A percentile compares a stretch with the other conserved stretches of the same genome.
phyloP scores from a whole-genome alignment of 1,284 basidiomycete species.

The Moesziomyces aphidis region DNA sequence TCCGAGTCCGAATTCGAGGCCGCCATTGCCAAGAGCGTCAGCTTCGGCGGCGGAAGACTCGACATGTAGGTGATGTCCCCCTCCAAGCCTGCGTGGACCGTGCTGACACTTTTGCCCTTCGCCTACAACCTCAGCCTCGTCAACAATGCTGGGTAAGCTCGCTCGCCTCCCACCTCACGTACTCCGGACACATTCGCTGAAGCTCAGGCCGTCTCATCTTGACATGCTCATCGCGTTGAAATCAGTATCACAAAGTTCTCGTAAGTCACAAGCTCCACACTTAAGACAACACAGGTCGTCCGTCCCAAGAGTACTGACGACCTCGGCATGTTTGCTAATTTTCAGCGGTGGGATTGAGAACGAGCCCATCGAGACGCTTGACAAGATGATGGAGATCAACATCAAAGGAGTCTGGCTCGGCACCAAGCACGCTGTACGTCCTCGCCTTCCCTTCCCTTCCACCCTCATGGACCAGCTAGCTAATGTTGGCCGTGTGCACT shows the following conservation, averaged over 20 bases:
- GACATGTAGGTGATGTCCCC: slow-evolving; percentile 17
- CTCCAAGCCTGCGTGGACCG: neutral
- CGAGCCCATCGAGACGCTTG: slow-evolving; percentile 35
- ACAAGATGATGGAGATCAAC: slow-evolving; percentile 47
- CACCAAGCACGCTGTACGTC: slow-evolving; percentile 28
- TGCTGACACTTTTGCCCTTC: neutral
- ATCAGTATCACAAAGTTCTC: slow-evolving; percentile 3
- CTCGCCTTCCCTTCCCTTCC: too few species aligned
- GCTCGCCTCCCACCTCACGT: neutral
- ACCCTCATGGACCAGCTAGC: neutral
- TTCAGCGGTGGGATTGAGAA: slow-evolving; percentile 37
- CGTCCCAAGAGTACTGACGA: neutral
- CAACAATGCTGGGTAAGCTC: slow-evolving; percentile 36
- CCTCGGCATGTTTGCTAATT: slow-evolving; percentile 12
- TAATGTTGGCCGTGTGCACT: neutral
- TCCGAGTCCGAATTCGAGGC: slow-evolving; percentile 36
- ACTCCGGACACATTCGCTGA: too few species aligned
- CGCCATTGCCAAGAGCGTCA: slow-evolving; percentile 31
- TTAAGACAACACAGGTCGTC: too few species aligned
- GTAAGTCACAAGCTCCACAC: neutral
- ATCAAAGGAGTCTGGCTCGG: slow-evolving; percentile 46
- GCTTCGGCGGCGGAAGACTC: slow-evolving; percentile 24
- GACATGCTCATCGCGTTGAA: neutral
- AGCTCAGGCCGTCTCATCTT: neutral
- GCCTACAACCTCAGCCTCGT: slow-evolving; percentile 14